Evolutionary conservation across 768 basidiomycete genomes (phyloP), one percentile per base, ranked within the genome.

Genomic region (Tremella yokohamensis): DNA sequence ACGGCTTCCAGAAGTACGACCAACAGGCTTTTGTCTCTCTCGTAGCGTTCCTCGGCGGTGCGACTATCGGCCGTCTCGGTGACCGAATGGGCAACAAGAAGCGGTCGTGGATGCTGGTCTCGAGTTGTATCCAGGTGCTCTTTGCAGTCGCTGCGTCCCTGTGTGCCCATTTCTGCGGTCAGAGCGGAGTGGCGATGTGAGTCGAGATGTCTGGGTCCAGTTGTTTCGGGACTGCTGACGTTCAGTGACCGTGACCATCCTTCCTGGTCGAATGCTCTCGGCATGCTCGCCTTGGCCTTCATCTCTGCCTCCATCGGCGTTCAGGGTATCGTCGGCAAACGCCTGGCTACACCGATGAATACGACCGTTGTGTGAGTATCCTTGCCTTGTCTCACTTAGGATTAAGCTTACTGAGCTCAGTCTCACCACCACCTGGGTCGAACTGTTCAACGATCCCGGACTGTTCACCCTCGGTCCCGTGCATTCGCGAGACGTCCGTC

Each of bases 291-390:
- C 9, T 64, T 96, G 15, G 89, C 82, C 0, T 88, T 89, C 74
- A 84, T 90, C 76, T 90, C 88, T 62, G 86, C 86, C 26, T 80
- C 78, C 73, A 78, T 96, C 67, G 91, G 91, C 7, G 78, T 91
- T 34, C 90, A 93, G 68, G 90, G 90, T 18, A 88, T 91, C 72
- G 80, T 88, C 77, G 89, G 85, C 52, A 91, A 91, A 78, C 62
- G 69, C 26, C 40, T 70, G 29, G 69, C 47, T 16, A 66, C 64
- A 39, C 71, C 69, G 2, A 64, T 70, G 66, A 66, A 66, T 44
- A 63, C 63, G 16, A 62, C 60, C 44, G 61, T 65, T 37, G 64
- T 62, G 54, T 54, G 24, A 54, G 53, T 13, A 25, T n/a, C 20
- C 26, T 13, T 24, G 49, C 19, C 19, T 34, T 52, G 26, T 38